phyloP scores from a whole-genome alignment of 2,329 filamentous ascomycete species.

The Claviceps sorghi region DNA sequence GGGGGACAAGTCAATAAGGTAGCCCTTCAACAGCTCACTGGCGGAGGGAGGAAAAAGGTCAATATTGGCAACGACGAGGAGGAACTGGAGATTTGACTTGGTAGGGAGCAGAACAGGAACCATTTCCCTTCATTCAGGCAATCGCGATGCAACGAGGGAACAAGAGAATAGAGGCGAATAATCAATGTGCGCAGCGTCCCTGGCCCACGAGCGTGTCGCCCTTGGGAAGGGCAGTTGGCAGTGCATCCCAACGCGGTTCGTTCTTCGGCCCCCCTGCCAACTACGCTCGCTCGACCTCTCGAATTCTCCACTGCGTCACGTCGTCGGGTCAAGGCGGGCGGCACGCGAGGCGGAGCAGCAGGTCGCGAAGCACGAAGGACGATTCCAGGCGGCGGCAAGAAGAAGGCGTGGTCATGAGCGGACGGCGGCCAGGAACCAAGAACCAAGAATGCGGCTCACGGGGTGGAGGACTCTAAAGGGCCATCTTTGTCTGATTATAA shows the following conservation, averaged over 20 bases:
- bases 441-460: slow-evolving; percentile 16
- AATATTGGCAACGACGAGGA: slow-evolving; percentile 62
- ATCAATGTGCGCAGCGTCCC: slow-evolving; percentile 3
- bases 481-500: slow-evolving; percentile 23
- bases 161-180: not conserved
- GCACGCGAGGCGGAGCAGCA: not conserved
- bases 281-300: not conserved
- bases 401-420: slow-evolving; percentile 5
- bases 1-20: slow-evolving; percentile 83
- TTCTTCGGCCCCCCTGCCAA: not conserved
- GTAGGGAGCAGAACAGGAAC: slow-evolving; percentile 6
- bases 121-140: slow-evolving; percentile 9
- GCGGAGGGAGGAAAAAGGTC: slow-evolving; percentile 73
- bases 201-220: slow-evolving; percentile 5
- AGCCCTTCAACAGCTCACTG: slow-evolving; percentile 74
- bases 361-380: not conserved
- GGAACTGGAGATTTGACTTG: slow-evolving; percentile 27
- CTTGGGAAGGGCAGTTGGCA: slow-evolving; percentile 7
- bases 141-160: not conserved
- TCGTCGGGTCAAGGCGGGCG: not conserved
- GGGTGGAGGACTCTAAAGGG: slow-evolving; percentile 12
- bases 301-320: not conserved
- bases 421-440: slow-evolving; percentile 12
- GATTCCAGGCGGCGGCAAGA: slow-evolving; percentile 2
- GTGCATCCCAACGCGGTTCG: not conserved